A percentile compares a stretch with the other conserved stretches of the same genome.
These are phyloP conservation scores for Mollisia scopiformis DNA, from an alignment of 2,329 filamentous ascomycete species.

Conservation along the genomic window DNA sequence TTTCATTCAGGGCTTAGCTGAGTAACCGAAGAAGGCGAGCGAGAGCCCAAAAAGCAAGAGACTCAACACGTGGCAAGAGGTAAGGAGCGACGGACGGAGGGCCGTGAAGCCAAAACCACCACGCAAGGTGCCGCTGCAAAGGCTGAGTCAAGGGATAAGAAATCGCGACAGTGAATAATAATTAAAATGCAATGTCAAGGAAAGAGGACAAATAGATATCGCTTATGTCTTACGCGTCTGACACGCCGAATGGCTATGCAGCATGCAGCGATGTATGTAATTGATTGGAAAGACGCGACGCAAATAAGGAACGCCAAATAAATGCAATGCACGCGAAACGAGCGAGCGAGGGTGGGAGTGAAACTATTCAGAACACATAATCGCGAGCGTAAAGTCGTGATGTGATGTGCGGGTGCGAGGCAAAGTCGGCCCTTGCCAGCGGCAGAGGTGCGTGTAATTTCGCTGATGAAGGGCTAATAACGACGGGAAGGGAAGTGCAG, in stretches of 20 bases:
- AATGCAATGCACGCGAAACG: not conserved
- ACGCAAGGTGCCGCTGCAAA: conserved; percentile 1
- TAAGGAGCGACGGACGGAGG: conserved; percentile 1
- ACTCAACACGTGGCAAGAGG: conserved; percentile 27
- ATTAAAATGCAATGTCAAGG: conserved; percentile 9
- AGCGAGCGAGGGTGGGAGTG: not conserved
- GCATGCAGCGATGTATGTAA: conserved; percentile 17
- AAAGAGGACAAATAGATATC: conserved; percentile 20
- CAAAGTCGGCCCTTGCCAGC: not conserved
- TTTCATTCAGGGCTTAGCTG: conserved; percentile 26
- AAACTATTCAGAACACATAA: not conserved
- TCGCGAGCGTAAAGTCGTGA: not conserved
- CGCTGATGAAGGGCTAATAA: not conserved
- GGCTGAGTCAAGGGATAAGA: conserved; percentile 12
- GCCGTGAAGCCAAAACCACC: not conserved
- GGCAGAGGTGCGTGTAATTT: not conserved
- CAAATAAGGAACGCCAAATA: conserved; percentile 8
- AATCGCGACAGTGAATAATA: not conserved
- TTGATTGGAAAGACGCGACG: conserved; percentile 11
- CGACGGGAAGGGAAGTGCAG: not conserved
- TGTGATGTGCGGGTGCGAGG: not conserved
- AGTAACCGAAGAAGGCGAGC: conserved; percentile 6
- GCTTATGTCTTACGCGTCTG: conserved; percentile 29
- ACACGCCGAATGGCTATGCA: conserved; percentile 25
- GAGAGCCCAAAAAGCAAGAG: conserved; percentile 20